phyloP scores from a whole-genome alignment of 2,329 filamentous ascomycete genomes.

The Cytospora mali region DNA sequence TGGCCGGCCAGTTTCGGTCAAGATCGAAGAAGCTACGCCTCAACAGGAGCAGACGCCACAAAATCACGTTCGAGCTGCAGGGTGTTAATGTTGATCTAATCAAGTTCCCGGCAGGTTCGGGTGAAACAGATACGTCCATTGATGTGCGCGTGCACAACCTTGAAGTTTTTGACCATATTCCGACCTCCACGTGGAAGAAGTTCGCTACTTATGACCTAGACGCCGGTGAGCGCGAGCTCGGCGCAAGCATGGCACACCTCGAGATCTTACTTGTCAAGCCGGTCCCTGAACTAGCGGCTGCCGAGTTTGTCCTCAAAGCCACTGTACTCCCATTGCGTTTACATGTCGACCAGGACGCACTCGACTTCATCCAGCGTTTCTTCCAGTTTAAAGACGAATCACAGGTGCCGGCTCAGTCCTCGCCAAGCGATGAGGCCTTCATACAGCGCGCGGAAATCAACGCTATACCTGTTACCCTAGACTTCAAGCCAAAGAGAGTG shows the following conservation, averaged over 20 bases:
- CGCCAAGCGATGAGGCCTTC: slow-evolving; percentile 77
- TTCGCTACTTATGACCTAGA: slow-evolving; percentile 94
- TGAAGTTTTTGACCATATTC: slow-evolving; percentile 91
- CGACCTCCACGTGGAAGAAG: slow-evolving; percentile 96
- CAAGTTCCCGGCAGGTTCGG: slow-evolving; percentile 72
- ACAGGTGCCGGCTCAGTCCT: slow-evolving; percentile 52
- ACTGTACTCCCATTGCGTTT: slow-evolving; percentile 82
- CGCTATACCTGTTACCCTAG: slow-evolving; percentile 77
- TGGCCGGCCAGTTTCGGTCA: slow-evolving; percentile 42
- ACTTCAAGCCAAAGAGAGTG: slow-evolving; percentile 98
- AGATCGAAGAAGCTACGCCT: slow-evolving; percentile 68
- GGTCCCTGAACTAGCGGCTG: slow-evolving; percentile 78
- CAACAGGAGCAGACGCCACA: slow-evolving; percentile 84
- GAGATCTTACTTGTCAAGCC: slow-evolving; percentile 89
- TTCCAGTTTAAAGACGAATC: slow-evolving; percentile 94
- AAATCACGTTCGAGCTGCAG: slow-evolving; percentile 91
- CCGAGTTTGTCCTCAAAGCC: slow-evolving; percentile 82
- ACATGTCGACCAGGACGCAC: slow-evolving; percentile 94
- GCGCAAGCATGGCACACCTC: slow-evolving; percentile 85
- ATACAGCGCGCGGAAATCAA: slow-evolving; percentile 88
- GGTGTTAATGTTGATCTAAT: slow-evolving; percentile 83
- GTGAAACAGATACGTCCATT: slow-evolving; percentile 84
- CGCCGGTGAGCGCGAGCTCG: slow-evolving; percentile 81
- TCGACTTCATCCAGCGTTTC: slow-evolving; percentile 96
- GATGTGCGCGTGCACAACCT: slow-evolving; percentile 81